Evolutionary conservation across 2,329 filamentous ascomycete species (phyloP).

Genomic region (Tolypocladium guangdongense): DNA sequence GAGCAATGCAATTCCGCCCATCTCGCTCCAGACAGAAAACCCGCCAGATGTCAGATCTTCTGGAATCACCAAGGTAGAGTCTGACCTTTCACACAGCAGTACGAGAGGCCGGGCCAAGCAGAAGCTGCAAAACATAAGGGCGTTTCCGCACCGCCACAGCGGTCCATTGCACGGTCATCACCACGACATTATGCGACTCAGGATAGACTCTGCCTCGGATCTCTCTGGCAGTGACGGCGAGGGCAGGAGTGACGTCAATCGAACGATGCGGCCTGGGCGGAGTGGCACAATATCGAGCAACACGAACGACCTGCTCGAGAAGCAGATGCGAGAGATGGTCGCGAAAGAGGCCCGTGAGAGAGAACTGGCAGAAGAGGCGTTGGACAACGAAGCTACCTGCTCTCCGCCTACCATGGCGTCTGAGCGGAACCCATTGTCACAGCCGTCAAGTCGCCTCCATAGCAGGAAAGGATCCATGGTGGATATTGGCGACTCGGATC

Average conservation of each 20-base stretch:
- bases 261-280: conserved; percentile 20
- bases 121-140: conserved; percentile 44
- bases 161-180: conserved; percentile 34
- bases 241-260: conserved; percentile 19
- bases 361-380: conserved; percentile 21
- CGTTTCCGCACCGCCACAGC: conserved; percentile 43
- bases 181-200: conserved; percentile 41
- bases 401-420: conserved; percentile 20
- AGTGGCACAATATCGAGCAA: conserved; percentile 37
- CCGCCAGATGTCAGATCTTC: conserved; percentile 10
- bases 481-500: conserved; percentile 30
- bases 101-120: conserved; percentile 48
- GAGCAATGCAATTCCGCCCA: conserved; percentile 11
- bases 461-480: conserved; percentile 25
- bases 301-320: conserved; percentile 42
- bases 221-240: conserved; percentile 48
- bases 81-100: conserved; percentile 37
- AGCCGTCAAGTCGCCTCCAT: conserved; percentile 18
- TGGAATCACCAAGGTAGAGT: conserved; percentile 18
- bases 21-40: conserved; percentile 14
- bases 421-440: conserved; percentile 15
- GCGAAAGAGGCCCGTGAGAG: conserved; percentile 38
- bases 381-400: conserved; percentile 15
- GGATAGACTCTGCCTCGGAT: conserved; percentile 43
- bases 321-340: conserved; percentile 52